Evolutionary conservation across 352 stramenopile species (phyloP).

Genomic region (Phytophthora pseudosyringae): DNA sequence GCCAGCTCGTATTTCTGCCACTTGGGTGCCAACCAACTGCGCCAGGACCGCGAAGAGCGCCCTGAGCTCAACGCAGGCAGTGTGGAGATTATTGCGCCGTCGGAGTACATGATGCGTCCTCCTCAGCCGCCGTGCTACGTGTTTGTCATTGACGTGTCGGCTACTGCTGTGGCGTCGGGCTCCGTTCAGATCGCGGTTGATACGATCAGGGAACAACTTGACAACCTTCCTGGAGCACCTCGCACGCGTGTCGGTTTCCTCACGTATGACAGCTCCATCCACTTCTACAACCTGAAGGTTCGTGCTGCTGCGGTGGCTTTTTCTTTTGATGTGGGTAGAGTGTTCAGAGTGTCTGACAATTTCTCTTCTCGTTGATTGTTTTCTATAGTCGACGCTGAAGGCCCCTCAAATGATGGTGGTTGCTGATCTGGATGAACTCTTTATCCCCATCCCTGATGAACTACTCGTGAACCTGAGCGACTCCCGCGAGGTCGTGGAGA

Average conservation of each 20-base stretch:
- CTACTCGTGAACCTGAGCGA: constrained; percentile 98
- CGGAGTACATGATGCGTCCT: constrained; percentile 92
- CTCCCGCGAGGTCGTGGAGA: constrained; percentile 93
- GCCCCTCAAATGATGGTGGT: constrained; percentile 91
- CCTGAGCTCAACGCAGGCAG: constrained; percentile 79
- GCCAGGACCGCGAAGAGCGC: constrained; percentile 93
- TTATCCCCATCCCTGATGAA: constrained; percentile 95
- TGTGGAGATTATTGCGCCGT: constrained; percentile 87
- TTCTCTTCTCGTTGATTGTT: constrained; percentile 45
- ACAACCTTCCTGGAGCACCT: constrained; percentile 74
- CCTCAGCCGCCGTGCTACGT: constrained; percentile 88
- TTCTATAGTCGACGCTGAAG: constrained; percentile 69
- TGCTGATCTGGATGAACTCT: constrained; percentile 87
- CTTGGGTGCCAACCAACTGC: constrained; percentile 94
- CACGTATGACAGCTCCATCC: constrained; percentile 85
- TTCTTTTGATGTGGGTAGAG: not conserved
- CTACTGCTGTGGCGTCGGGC: constrained; percentile 70
- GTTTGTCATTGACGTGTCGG: constrained; percentile 92
- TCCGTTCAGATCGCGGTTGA: constrained; percentile 72
- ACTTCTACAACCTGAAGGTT: constrained; percentile 92
- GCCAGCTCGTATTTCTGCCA: constrained; percentile 98
- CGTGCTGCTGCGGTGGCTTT: constrained; percentile 8
- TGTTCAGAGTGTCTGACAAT: constrained; percentile 26
- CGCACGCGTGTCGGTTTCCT: constrained; percentile 87
- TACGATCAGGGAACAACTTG: constrained; percentile 85